Evolutionary conservation across 192 early-diverging fungal genomes (phyloP), one percentile per base, ranked within the genome.

Genomic region (Umbelopsis isabellina): DNA sequence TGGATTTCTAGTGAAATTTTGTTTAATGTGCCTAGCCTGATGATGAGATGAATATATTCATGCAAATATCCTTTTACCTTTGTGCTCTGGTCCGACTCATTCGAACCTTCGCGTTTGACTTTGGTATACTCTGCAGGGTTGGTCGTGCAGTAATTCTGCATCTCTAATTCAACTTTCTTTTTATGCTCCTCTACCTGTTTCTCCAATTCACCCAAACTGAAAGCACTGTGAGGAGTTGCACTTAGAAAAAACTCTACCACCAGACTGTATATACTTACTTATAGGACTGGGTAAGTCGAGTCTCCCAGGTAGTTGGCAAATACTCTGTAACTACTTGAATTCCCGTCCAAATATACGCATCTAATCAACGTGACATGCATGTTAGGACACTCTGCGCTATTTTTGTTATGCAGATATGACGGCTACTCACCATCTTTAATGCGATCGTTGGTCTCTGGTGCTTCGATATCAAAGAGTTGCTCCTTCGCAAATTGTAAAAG

Each of bases 1-100:
- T 84, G 16, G 77, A 74, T 75, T 84, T 84, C 80, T 83, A n/a
- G 64, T 50, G 22, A 33, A 6, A 10, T 2, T 7, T 23, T 30
- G 27, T 3, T 30, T 30, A 30, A 3, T 30, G n/a, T 30, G 27
- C 3, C 27, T 30, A 30, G 27, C 27, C 3, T 30, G 27, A 30
- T 30, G 27, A 30, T 30, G 27, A 30, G 1, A n/a, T 3, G 27
- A 30, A 30, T 3, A 2, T 30, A 3, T 30, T 30, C 27, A 30
- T 30, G 3, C 27, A 1, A 30, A 30, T 2, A 30, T 30, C 27
- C 27, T 30, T 30, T 30, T 44, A 21, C 48, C 67, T 52, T 69
- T 49, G 25, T 21, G 27, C 67, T n/a, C 27, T 47, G 67, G 25
- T 49, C 51, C 37, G 48, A 49, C 22, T 25, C 12, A n/a, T 52